Base-by-base conservation (phyloP, 192 early-diverging fungal genomes). In the Pilobolus umbonatus region DNA sequence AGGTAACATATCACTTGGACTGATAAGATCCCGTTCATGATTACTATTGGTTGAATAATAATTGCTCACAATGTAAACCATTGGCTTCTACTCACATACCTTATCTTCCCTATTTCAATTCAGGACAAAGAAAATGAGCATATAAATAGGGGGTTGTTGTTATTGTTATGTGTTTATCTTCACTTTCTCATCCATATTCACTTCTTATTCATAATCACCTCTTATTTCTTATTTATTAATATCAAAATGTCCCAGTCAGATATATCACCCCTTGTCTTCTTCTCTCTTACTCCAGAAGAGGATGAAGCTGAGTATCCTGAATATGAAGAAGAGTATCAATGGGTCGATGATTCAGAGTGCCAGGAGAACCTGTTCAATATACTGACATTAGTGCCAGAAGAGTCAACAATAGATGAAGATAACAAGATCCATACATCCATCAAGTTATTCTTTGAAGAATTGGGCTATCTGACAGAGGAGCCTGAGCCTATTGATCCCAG, bases 401-500 rank as follows among this genome's bases (percentile, higher is more conserved):
- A 64, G 22, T 47, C 67, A 7, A 54, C 15, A 21, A 40, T 34
- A 15, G 59, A 53, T 29, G 44, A 63, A 36, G 57, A 60, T 31
- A 64, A 69, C 60, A 61, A 64, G 10, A 59, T 69, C 15, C 29
- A 60, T 4, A 45, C 55, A 2, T 34, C 40, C 1, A 39, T 34
- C 44, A 26, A 52, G 10, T 15, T 64, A n/a, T 63, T 69, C 24
- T 69, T 63, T 60, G 61, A 69, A 53, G 67, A 69, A 25, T 35
- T 69, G 2, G 67, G 67, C 9, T 57, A 60, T 14, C 30, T 69
- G 1, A 46, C 56, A 0, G 67, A 69, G 31, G 67, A 69, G 26
- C 67, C 67, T 0, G 67, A 69, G 11, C 67, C 53, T 10, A 64
- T 69, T 53, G 67, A 69, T 58, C 67, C 67, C 8, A 63, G 42